Base-by-base conservation (phyloP, 179 eudicot genomes). In the Vitellaria paradoxa region DNA sequence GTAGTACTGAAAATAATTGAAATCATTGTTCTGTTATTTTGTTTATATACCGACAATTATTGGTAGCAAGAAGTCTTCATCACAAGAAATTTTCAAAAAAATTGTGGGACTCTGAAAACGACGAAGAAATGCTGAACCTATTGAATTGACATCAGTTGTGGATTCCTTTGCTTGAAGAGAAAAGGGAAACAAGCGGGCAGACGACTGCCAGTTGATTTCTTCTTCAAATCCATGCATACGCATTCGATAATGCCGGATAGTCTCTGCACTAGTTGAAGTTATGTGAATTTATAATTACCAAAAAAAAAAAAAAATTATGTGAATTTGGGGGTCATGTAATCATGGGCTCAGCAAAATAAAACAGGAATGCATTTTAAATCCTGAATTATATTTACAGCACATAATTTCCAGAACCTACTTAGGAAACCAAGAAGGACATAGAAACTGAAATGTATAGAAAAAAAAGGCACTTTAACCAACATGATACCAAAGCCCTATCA, bases 41-140 rank as follows among this genome's bases (percentile, higher is more conserved):
- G 66, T 68, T 46, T 20, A 82, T 66, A 63, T 89, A 91, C 97
- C 97, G 75, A 91, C 97, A 80, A 82, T 81, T 76, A 92, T 86
- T 23, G 97, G 97, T 71, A 92, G 84, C 86, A 92, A 67, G 74
- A 82, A 89, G 77, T 92, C 95, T 77, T 87, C 97, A 79, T 89
- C 89, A 86, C 97, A 92, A 74, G 95, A 89, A 52, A 89, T 86
- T 77, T 89, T 92, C 70, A 92, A 92, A 80, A 92, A 92, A 23
- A 92, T 89, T 6, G 97, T 91, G 3, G 97, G 95, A 79, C 82
- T 82, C 75, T 79, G 88, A 79, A 89, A 92, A 21, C 84, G 93
- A 40, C 83, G 88, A 77, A 91, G 89, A 84, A 89, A 82, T 68
- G 86, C 87, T 15, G 82, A 62, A 65, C 91, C 96, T 30, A 92